Evolutionary conservation across 768 basidiomycete species (phyloP).

Genomic region (Mycena floridula): DNA sequence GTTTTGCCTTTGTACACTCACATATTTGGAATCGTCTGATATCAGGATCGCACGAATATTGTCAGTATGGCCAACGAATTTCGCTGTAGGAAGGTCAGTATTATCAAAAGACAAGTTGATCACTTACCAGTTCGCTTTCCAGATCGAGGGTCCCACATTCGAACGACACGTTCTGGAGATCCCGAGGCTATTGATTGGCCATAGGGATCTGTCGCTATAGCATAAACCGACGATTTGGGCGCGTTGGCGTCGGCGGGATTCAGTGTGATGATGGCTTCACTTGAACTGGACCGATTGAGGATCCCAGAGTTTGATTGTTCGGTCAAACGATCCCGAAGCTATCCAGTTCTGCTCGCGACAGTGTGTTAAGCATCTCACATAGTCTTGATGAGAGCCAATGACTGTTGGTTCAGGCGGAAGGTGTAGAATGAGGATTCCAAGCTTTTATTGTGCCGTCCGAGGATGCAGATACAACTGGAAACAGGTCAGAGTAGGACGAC

Average conservation of each 20-base stretch:
- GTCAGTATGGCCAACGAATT: conserved; percentile 95
- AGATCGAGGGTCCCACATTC: conserved; percentile 90
- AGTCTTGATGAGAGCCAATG: conserved; percentile 78
- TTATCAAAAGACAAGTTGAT: conserved; percentile 1
- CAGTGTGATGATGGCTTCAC: conserved; percentile 57
- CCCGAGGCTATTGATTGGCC: conserved; percentile 84
- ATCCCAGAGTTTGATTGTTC: conserved; percentile 94
- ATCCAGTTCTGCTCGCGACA: conserved; percentile 82
- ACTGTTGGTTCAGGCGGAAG: conserved; percentile 55
- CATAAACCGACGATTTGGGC: conserved; percentile 71
- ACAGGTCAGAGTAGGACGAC: conserved; percentile 6
- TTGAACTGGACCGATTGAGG: conserved; percentile 36
- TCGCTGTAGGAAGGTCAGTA: conserved; percentile 37
- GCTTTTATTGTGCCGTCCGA: conserved; percentile 93
- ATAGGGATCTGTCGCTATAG: conserved; percentile 70
- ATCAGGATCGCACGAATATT: conserved; percentile 89
- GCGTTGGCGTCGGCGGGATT: conserved; percentile 60
- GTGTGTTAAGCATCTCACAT: conserved; percentile 73
- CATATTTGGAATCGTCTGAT: conserved; percentile 87
- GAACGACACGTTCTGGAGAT: conserved; percentile 84
- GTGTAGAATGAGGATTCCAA: conserved; percentile 78
- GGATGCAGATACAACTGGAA: conserved; percentile 80
- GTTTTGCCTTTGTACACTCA: conserved; percentile 41
- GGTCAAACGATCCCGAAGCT: conserved; percentile 91
- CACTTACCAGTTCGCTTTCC: conserved; percentile 70